These are phyloP conservation scores for Leccinum fibrillosum DNA, from an alignment of 768 basidiomycete species.

Conservation along the genomic window DNA sequence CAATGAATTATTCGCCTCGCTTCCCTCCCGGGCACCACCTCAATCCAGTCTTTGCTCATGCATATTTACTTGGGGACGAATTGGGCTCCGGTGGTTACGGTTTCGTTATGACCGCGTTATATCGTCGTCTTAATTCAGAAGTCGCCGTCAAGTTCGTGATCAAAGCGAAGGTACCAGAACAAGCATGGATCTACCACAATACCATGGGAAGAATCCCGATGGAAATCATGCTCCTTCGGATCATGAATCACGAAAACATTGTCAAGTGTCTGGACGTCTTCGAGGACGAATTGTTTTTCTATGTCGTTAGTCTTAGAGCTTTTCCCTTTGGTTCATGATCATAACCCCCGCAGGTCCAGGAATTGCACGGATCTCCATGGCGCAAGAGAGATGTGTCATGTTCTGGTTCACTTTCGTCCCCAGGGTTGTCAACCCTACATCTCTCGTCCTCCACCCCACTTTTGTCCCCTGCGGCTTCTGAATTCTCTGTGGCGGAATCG, in stretches of 20 bases:
- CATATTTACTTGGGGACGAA: slow-evolving; percentile 67
- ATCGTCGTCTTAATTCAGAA: slow-evolving; percentile 56
- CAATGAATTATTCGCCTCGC: slow-evolving; percentile 38
- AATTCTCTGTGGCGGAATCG: slow-evolving; percentile 43
- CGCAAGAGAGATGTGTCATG: slow-evolving; percentile 40
- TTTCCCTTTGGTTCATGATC: slow-evolving; percentile 1
- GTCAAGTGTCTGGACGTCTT: slow-evolving; percentile 82
- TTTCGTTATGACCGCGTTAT: slow-evolving; percentile 85
- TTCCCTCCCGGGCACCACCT: slow-evolving; percentile 65
- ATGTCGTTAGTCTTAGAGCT: slow-evolving; percentile 57
- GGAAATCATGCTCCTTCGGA: slow-evolving; percentile 75
- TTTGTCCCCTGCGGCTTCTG: slow-evolving; percentile 55
- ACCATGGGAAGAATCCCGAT: slow-evolving; percentile 65
- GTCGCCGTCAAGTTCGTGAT: slow-evolving; percentile 96
- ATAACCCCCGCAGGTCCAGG: slow-evolving; percentile 63
- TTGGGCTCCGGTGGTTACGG: slow-evolving; percentile 93
- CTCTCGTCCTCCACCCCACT: slow-evolving; percentile 44
- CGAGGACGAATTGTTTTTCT: slow-evolving; percentile 82
- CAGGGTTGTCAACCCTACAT: slow-evolving; percentile 21
- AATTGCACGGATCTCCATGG: slow-evolving; percentile 93
- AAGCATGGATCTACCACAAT: slow-evolving; percentile 56
- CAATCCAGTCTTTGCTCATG: slow-evolving; percentile 53
- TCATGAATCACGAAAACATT: slow-evolving; percentile 75
- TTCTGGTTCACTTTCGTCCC: slow-evolving; percentile 23
- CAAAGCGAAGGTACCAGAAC: slow-evolving; percentile 62